Evolutionary conservation across 176 grass and related monocot species (phyloP).

Genomic region (Hsuehochloa calcarea): DNA sequence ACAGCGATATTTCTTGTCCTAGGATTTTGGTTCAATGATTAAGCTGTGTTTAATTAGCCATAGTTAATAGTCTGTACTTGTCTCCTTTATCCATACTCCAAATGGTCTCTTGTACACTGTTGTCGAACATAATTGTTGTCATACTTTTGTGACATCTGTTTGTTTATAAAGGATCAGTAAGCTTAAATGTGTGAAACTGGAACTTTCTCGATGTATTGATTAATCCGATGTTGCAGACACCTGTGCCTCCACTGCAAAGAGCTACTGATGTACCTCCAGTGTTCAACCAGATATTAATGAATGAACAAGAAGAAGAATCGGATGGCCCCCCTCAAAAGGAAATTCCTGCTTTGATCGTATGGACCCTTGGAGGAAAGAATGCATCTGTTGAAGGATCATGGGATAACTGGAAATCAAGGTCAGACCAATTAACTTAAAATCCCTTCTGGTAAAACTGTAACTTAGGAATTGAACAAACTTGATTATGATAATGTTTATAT

Average conservation of each 20-base stretch:
- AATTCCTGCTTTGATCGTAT: slow-evolving; percentile 83
- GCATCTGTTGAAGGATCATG: slow-evolving; percentile 96
- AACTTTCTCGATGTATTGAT: slow-evolving; percentile 29
- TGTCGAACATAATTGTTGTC: not conserved
- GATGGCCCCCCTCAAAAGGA: slow-evolving; percentile 76
- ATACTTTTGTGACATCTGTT: slow-evolving; percentile 20
- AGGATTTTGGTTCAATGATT: not conserved
- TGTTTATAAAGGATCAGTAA: not conserved
- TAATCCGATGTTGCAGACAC: slow-evolving; percentile 59
- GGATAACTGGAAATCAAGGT: slow-evolving; percentile 98
- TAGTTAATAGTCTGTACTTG: not conserved
- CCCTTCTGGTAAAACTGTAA: slow-evolving; percentile 7
- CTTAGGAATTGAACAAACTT: not conserved
- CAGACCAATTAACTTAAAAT: slow-evolving; percentile 24
- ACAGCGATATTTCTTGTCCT: not conserved
- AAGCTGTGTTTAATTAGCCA: not conserved
- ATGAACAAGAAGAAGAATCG: slow-evolving; percentile 57
- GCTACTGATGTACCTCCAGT: slow-evolving; percentile 65
- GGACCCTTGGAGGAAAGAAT: slow-evolving; percentile 83
- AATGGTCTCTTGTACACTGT: not conserved
- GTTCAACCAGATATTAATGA: slow-evolving; percentile 72
- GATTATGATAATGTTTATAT: slow-evolving; percentile 25
- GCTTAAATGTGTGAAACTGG: not conserved
- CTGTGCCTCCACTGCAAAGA: slow-evolving; percentile 85
- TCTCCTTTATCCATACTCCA: not conserved